A percentile compares a stretch with the other conserved stretches of the same genome.
Conservation (phyloP, 768 basidiomycete genomes). For the Phanerochaete carnosa region DNA sequence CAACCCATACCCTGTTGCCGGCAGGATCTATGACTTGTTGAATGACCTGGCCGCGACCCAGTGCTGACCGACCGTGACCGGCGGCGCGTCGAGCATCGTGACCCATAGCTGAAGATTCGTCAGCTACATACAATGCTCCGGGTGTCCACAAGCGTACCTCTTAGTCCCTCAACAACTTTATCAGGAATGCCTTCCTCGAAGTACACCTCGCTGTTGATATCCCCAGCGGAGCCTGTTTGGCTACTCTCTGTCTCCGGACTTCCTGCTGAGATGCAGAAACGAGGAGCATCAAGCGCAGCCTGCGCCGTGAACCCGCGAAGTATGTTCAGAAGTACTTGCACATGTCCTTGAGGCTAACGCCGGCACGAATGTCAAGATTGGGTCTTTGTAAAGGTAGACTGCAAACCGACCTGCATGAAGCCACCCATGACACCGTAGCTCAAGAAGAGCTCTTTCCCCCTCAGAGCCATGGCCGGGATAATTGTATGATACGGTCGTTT, state of each 20-base stretch:
- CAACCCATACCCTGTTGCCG: constrained; percentile 87
- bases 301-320: constrained; percentile 86
- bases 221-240: constrained; percentile 49
- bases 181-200: constrained; percentile 80
- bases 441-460: constrained; percentile 79
- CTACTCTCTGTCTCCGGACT: constrained; percentile 56
- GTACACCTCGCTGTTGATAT: constrained; percentile 79
- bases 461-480: constrained; percentile 83
- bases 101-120: constrained; percentile 65
- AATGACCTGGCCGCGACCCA: constrained; percentile 90
- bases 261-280: constrained; percentile 93
- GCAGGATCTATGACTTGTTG: constrained; percentile 67
- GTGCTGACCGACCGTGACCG: constrained; percentile 59
- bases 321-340: constrained; percentile 91
- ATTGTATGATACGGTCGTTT: constrained; percentile 94
- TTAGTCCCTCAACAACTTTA: constrained; percentile 61
- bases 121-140: not conserved
- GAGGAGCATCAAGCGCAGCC: constrained; percentile 88
- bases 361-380: not conserved
- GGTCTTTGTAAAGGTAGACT: not conserved
- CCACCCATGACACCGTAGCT: constrained; percentile 92
- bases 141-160: constrained; percentile 38
- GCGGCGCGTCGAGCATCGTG: constrained; percentile 68
- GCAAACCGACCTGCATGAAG: constrained; percentile 73
- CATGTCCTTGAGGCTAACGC: constrained; percentile 85